These are phyloP conservation scores for Botrytis galanthina DNA, from an alignment of 2,329 filamentous ascomycete species.

Conservation along the genomic window DNA sequence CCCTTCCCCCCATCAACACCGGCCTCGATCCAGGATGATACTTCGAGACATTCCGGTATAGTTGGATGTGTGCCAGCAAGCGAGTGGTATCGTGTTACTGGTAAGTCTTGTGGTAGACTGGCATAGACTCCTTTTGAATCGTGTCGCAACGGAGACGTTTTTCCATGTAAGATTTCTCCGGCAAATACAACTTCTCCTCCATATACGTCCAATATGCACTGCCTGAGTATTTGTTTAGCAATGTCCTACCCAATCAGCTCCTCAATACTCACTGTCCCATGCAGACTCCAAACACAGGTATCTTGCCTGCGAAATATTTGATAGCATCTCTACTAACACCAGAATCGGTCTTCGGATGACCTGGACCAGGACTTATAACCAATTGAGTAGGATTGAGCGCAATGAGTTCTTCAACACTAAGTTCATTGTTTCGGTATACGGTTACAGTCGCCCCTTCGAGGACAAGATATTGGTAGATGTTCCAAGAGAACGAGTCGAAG, in stretches of 20 bases:
- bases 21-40: conserved; percentile 83
- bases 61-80: conserved; percentile 88
- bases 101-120: conserved; percentile 73
- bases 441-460: conserved; percentile 92
- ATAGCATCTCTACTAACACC: conserved; percentile 93
- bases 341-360: conserved; percentile 87
- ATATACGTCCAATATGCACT: conserved; percentile 94
- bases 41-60: conserved; percentile 79
- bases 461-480: conserved; percentile 96
- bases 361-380: conserved; percentile 91
- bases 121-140: conserved; percentile 90
- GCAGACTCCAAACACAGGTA: conserved; percentile 94
- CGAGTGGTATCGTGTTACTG: conserved; percentile 94
- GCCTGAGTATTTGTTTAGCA: conserved; percentile 47
- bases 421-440: conserved; percentile 89
- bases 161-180: conserved; percentile 94
- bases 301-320: conserved; percentile 85
- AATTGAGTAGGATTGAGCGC: conserved; percentile 85
- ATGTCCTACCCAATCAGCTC: neutral
- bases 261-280: conserved; percentile 78
- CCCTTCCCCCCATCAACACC: conserved; percentile 73
- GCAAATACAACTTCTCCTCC: conserved; percentile 89
- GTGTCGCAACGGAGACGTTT: conserved; percentile 87
- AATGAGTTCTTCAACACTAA: conserved; percentile 80
- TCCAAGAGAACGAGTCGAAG: conserved; percentile 99